A percentile compares a stretch with the other conserved stretches of the same genome.
phyloP scores from a whole-genome alignment of 768 basidiomycete genomes.

The Mycena alexandri region DNA sequence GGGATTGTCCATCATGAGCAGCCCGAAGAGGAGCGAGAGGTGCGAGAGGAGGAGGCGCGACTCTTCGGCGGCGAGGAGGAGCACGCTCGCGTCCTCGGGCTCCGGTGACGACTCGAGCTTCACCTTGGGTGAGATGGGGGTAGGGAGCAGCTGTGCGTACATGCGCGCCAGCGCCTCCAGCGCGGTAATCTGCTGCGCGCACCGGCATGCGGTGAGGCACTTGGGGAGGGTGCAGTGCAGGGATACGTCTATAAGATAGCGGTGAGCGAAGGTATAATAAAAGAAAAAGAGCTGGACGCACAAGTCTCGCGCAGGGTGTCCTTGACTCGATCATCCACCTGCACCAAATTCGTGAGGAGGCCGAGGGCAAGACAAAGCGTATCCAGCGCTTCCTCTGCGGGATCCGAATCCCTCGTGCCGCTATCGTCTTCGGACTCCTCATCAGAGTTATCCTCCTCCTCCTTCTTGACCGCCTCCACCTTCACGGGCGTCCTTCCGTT shows the following conservation, averaged over 20 bases:
- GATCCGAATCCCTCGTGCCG: slow-evolving; percentile 38
- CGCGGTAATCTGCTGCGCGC: slow-evolving; percentile 57
- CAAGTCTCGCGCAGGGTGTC: slow-evolving; percentile 61
- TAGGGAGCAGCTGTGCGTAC: slow-evolving; percentile 56
- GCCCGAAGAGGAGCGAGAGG: slow-evolving; percentile 78
- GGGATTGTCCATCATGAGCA: slow-evolving; percentile 58
- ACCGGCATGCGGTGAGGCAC: slow-evolving; percentile 69
- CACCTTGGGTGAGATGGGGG: slow-evolving; percentile 31
- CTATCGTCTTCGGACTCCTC: slow-evolving; percentile 29
- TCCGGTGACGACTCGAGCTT: slow-evolving; percentile 46
- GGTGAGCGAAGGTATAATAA: background rate
- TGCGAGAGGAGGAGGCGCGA: slow-evolving; percentile 76
- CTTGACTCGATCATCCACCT: slow-evolving; percentile 65
- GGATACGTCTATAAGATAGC: slow-evolving; percentile 16
- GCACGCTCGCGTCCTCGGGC: slow-evolving; percentile 32
- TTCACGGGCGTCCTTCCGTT: slow-evolving; percentile 30
- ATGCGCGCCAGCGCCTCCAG: slow-evolving; percentile 65
- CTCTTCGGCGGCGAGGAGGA: slow-evolving; percentile 51
- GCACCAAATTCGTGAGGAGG: slow-evolving; percentile 81
- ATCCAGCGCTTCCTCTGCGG: slow-evolving; percentile 66
- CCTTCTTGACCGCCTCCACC: slow-evolving; percentile 24
- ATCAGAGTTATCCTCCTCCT: slow-evolving; percentile 22
- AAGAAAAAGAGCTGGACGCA: slow-evolving; percentile 48
- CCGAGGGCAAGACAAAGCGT: slow-evolving; percentile 81
- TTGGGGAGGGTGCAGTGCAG: slow-evolving; percentile 59